These are phyloP conservation scores for Cladosporium sp. DNA, from an alignment of 2,329 filamentous ascomycete genomes.

Conservation along the genomic window DNA sequence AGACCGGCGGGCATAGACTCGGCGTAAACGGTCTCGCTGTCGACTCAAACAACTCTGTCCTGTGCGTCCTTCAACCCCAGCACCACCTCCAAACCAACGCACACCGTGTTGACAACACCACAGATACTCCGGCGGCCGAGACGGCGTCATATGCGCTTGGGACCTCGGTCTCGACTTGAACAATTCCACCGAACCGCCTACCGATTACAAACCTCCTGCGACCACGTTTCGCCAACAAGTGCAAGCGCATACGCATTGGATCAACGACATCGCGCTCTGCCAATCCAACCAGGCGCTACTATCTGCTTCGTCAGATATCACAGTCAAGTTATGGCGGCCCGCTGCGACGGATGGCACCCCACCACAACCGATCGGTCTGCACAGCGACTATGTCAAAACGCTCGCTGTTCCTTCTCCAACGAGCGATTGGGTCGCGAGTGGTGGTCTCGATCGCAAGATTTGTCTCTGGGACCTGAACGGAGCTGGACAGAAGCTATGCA, in stretches of 20 bases:
- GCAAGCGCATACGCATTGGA: conserved; percentile 89
- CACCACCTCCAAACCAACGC: background rate
- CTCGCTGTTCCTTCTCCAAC: conserved; percentile 69
- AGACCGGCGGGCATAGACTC: conserved; percentile 75
- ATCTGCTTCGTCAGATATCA: conserved; percentile 88
- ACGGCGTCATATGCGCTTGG: conserved; percentile 96
- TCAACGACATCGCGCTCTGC: conserved; percentile 84
- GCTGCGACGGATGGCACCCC: conserved; percentile 57
- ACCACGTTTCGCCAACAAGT: conserved; percentile 59
- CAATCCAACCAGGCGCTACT: conserved; percentile 74
- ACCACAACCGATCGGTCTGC: conserved; percentile 78
- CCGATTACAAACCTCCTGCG: conserved; percentile 36
- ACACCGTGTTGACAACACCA: conserved; percentile 22
- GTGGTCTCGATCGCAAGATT: conserved; percentile 87
- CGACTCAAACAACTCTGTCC: conserved; percentile 73
- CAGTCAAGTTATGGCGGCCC: conserved; percentile 89
- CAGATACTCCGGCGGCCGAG: conserved; percentile 92
- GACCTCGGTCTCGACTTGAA: conserved; percentile 70
- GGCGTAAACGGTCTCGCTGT: conserved; percentile 93
- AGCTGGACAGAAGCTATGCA: conserved; percentile 77
- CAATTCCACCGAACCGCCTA: conserved; percentile 30
- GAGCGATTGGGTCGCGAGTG: conserved; percentile 85
- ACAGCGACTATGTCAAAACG: conserved; percentile 95
- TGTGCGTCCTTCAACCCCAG: conserved; percentile 56
- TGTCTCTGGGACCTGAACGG: conserved; percentile 91